Percentiles rank a stretch among this genome's conserved stretches.
Conservation (phyloP, 2,329 filamentous ascomycete species). For the Neonectria sp. region DNA sequence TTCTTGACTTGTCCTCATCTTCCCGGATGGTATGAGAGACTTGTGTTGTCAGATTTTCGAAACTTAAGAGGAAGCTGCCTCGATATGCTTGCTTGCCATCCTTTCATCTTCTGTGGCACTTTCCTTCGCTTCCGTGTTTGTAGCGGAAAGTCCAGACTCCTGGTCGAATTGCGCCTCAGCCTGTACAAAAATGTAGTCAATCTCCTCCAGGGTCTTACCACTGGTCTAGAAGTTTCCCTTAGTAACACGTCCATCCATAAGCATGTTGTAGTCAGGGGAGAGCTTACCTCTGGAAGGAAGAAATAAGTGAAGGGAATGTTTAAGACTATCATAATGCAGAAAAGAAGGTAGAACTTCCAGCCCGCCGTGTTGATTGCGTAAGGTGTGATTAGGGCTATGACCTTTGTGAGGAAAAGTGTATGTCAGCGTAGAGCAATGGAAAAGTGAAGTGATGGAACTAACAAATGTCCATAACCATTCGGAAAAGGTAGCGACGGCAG, state of each 20-base stretch:
- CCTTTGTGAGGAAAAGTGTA: not conserved
- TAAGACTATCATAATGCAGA: conserved; percentile 2
- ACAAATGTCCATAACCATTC: conserved; percentile 16
- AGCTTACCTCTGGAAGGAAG: conserved; percentile 8
- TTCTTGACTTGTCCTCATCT: too few relatives aligned
- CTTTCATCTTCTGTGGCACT: not conserved
- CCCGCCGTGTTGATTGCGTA: conserved; percentile 6
- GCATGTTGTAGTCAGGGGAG: not conserved
- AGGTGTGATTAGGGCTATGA: conserved; percentile 6
- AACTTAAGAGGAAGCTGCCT: not conserved
- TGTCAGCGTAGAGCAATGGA: not conserved
- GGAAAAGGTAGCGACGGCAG: conserved; percentile 6
- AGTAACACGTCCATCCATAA: not conserved
- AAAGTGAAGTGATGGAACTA: not conserved
- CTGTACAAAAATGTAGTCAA: conserved; percentile 5
- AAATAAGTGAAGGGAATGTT: conserved; percentile 8
- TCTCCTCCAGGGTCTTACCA: conserved; percentile 6
- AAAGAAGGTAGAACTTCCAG: conserved; percentile 11
- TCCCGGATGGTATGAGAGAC: too few relatives aligned
- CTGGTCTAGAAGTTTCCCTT: not conserved
- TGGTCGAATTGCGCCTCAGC: not conserved
- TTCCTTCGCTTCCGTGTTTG: not conserved
- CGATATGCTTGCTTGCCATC: not conserved
- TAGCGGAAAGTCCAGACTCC: not conserved
- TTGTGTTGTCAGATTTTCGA: not conserved